phyloP scores from a whole-genome alignment of 73 alveolate genomes.

The Paramecium biaurelia region DNA sequence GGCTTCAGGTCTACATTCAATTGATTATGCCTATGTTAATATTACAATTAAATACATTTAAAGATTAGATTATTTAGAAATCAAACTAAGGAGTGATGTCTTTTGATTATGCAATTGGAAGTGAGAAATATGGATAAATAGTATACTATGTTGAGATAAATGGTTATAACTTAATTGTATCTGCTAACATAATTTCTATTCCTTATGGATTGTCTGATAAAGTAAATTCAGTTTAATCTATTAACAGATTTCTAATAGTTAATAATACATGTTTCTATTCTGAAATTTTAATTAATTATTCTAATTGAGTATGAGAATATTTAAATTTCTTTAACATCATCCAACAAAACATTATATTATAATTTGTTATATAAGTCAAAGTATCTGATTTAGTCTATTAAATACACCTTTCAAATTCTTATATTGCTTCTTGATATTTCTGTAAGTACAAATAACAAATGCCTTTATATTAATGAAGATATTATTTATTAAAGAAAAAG shows the following conservation, averaged over 20 bases:
- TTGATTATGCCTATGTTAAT: neutral
- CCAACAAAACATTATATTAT: constrained; percentile 32
- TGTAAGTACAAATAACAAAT: neutral
- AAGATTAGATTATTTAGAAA: neutral
- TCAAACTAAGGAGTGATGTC: constrained; percentile 23
- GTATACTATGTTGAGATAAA: neutral
- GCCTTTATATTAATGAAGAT: neutral
- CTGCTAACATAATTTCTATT: neutral
- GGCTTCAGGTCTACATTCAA: constrained; percentile 68
- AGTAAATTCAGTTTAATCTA: neutral
- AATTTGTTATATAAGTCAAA: neutral
- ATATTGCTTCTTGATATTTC: neutral
- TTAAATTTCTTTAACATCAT: constrained; percentile 7
- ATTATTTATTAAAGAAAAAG: neutral
- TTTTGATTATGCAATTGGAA: constrained; percentile 15
- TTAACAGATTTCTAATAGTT: neutral
- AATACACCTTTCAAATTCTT: constrained; percentile 8
- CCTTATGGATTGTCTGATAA: neutral
- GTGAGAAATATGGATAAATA: constrained; percentile 33
- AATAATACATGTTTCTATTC: neutral
- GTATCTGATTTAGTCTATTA: neutral
- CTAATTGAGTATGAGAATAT: neutral
- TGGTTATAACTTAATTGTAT: neutral
- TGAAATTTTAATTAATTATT: neutral
- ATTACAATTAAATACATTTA: neutral